Evolutionary conservation across 1,284 basidiomycete genomes (phyloP), one percentile per base, ranked within the genome.

Genomic region (Cryptococcus neoformans): DNA sequence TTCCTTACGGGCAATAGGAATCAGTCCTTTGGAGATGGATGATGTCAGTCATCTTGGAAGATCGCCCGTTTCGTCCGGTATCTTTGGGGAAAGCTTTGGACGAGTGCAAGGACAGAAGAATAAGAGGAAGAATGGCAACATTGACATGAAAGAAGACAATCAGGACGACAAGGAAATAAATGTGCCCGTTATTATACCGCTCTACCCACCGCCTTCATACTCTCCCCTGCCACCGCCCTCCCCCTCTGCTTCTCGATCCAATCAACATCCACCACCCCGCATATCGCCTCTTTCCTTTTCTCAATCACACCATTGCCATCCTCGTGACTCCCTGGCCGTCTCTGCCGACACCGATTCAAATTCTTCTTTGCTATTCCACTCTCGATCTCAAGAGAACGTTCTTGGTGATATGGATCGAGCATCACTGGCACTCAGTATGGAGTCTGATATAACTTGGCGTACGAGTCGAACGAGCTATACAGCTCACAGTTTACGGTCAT

Each of bases 341-440:
- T 28, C 28, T 28, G 28, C 28, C 2, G 2, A 28, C 28, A 28
- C 47, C 47, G 16, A 34, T 12, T 28, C 28, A 16, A 7, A 34
- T 35, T 37, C 47, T 37, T 16, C 34, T 28, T 28, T 16, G 17
- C 17, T 49, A 34, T 35, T 14, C 47, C 11, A 11, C 28, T 28
- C 28, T 28, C 28, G 3, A 28, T 28, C 28, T 28, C 28, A 28
- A 28, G 28, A 28, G 28, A 28, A 28, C 4, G 28, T 28, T 28
- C 28, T 28, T 28, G 28, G 28, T 28, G 28, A 28, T 28, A 28
- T 28, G 28, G 28, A 4, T 42, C 49, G 57, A 21, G 42, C 58
- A 12, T 49, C 45, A 10, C 51, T 59, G 7, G 58, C 58, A 6
- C 37, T 58, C 14, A 55, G 54, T 16, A 45, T 53, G 16, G 8